Conservation (phyloP, 345 rosid genomes). For the Ceriops tagal region DNA sequence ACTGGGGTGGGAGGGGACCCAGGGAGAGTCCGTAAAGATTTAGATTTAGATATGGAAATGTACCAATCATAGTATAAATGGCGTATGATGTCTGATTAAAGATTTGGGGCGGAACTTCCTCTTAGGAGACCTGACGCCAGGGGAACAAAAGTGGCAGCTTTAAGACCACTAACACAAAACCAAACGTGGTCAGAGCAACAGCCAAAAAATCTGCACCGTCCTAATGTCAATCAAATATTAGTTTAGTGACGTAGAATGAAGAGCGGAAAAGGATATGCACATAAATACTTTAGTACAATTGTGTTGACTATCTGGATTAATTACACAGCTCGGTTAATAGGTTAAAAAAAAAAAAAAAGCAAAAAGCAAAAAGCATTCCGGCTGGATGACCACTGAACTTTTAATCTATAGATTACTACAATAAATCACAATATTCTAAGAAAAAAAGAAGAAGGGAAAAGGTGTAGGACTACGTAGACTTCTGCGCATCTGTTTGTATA, state of each 20-base stretch:
- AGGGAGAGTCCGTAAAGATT: not conserved
- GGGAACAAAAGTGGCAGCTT: constrained; percentile 11
- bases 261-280: not conserved
- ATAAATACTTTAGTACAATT: too few relatives aligned
- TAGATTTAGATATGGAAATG: not conserved
- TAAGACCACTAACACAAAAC: not conserved
- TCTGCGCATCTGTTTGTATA: not conserved
- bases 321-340: too few relatives aligned
- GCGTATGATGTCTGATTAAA: not conserved
- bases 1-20: not conserved
- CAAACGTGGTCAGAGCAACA: not conserved
- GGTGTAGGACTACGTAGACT: not conserved
- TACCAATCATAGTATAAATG: constrained; percentile 10
- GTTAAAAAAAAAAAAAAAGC: too few relatives aligned
- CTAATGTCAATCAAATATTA: not conserved
- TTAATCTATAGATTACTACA: too few relatives aligned
- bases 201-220: not conserved
- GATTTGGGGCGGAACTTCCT: constrained; percentile 7
- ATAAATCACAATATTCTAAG: too few relatives aligned
- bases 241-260: not conserved
- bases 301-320: too few relatives aligned
- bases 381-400: too few relatives aligned
- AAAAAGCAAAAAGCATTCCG: too few relatives aligned
- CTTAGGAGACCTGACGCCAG: constrained; percentile 4
- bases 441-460: too few relatives aligned